Conservation (phyloP, 2,329 filamentous ascomycete genomes). For the Hysterium pulicare region DNA sequence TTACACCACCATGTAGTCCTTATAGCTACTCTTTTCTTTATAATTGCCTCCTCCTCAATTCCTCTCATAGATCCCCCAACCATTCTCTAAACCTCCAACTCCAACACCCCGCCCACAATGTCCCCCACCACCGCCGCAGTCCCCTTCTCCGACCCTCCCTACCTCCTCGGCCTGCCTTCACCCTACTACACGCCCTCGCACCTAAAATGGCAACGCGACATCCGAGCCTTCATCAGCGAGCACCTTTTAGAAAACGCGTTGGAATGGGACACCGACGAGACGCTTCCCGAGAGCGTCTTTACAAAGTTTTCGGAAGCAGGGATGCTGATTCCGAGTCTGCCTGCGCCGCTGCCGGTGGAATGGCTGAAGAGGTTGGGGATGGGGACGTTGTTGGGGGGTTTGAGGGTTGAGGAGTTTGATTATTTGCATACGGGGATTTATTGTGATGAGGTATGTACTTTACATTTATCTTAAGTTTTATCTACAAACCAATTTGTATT, state of each 20-base stretch:
- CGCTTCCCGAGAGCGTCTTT: conserved; percentile 63
- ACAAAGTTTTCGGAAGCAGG: conserved; percentile 60
- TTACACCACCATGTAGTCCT: too few species aligned
- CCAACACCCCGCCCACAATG: neutral
- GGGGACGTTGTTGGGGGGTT: conserved; percentile 60
- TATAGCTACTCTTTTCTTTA: too few species aligned
- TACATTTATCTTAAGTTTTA: neutral
- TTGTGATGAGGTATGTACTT: conserved; percentile 55
- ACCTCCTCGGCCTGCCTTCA: conserved; percentile 65
- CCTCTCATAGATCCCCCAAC: too few species aligned
- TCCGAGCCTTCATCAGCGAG: conserved; percentile 63
- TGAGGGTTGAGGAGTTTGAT: conserved; percentile 71
- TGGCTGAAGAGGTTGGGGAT: conserved; percentile 67
- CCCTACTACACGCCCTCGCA: conserved; percentile 69
- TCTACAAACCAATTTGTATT: too few species aligned
- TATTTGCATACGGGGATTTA: conserved; percentile 69
- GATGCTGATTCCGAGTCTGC: conserved; percentile 69
- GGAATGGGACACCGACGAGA: conserved; percentile 67
- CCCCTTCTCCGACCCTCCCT: conserved; percentile 72
- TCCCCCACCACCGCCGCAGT: conserved; percentile 34
- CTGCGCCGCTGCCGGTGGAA: conserved; percentile 64
- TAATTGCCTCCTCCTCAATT: too few species aligned
- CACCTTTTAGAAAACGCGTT: conserved; percentile 60
- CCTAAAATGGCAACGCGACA: conserved; percentile 63
- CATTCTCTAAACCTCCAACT: neutral